phyloP scores from a whole-genome alignment of 1,284 basidiomycete genomes.

The Schizophyllum amplum region DNA sequence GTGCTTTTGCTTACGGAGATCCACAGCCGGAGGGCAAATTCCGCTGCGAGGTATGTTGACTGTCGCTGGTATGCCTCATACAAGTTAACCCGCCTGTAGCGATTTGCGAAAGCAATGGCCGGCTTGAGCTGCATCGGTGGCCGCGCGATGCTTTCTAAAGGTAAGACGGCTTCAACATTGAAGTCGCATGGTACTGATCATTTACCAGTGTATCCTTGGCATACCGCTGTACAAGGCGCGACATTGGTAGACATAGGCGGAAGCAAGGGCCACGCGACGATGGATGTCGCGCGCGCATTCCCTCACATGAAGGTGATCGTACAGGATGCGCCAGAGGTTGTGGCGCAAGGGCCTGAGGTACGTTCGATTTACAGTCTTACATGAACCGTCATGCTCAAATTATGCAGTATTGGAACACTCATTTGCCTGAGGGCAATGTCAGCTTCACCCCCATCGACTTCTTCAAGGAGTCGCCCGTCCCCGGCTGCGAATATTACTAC shows the following conservation, averaged over 20 bases:
- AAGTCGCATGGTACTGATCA: not conserved
- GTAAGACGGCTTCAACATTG: constrained; percentile 5
- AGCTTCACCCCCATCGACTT: constrained; percentile 37
- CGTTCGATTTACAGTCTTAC: constrained; percentile 25
- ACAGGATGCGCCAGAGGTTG: constrained; percentile 35
- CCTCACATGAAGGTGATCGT: constrained; percentile 33
- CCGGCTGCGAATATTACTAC: constrained; percentile 36
- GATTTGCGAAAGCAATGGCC: constrained; percentile 22
- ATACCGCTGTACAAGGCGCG: constrained; percentile 23
- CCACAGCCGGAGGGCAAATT: constrained; percentile 1
- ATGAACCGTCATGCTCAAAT: no score
- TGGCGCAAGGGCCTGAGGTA: constrained; percentile 26
- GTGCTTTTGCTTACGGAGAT: not conserved
- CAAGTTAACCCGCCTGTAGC: constrained; percentile 4
- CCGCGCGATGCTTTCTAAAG: constrained; percentile 18
- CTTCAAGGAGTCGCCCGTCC: constrained; percentile 30
- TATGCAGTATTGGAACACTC: not conserved
- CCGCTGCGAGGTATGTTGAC: constrained; percentile 5
- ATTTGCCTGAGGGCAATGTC: constrained; percentile 19
- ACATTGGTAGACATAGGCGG: constrained; percentile 42
- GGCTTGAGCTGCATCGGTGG: constrained; percentile 21
- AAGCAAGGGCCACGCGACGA: constrained; percentile 33
- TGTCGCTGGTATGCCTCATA: not conserved
- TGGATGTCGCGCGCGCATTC: constrained; percentile 30
- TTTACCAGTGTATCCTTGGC: constrained; percentile 35